A percentile compares a stretch with the other conserved stretches of the same genome.
Evolutionary conservation across 139 green algal genomes (phyloP).

Genomic region (Asterochloris sp.): DNA sequence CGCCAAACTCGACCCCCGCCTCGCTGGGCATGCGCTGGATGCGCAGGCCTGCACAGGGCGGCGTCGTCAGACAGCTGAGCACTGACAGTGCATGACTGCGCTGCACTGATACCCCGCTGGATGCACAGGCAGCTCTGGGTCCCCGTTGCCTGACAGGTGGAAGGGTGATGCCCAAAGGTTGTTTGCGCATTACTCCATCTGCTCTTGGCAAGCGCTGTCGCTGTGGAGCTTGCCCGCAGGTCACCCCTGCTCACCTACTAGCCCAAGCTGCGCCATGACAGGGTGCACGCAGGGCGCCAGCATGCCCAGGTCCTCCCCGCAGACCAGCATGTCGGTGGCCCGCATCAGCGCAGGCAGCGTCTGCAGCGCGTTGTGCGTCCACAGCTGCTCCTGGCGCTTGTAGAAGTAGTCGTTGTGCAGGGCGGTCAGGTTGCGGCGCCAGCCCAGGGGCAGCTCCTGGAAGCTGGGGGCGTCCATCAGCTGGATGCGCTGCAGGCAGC

Average conservation of each 20-base stretch:
- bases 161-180: too few relatives aligned
- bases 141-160: too few relatives aligned
- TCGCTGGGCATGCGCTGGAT: conserved; percentile 87
- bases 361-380: conserved; percentile 66
- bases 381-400: conserved; percentile 46
- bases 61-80: not conserved
- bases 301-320: conserved; percentile 93
- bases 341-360: conserved; percentile 84
- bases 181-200: too few relatives aligned
- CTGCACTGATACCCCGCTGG: too few relatives aligned
- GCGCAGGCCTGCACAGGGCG: conserved; percentile 51
- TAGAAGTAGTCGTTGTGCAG: conserved; percentile 92
- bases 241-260: conserved; percentile 63
- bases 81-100: too few relatives aligned
- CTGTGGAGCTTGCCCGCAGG: too few relatives aligned
- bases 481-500: conserved; percentile 54
- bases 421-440: conserved; percentile 50
- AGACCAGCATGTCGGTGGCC: conserved; percentile 91
- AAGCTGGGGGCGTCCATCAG: conserved; percentile 73
- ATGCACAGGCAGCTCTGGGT: too few relatives aligned
- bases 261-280: conserved; percentile 84
- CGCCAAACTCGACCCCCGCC: conserved; percentile 58
- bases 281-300: conserved; percentile 88
- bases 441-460: conserved; percentile 60
- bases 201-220: too few relatives aligned